phyloP scores from a whole-genome alignment of 768 basidiomycete species.

The Suillus bovinus region DNA sequence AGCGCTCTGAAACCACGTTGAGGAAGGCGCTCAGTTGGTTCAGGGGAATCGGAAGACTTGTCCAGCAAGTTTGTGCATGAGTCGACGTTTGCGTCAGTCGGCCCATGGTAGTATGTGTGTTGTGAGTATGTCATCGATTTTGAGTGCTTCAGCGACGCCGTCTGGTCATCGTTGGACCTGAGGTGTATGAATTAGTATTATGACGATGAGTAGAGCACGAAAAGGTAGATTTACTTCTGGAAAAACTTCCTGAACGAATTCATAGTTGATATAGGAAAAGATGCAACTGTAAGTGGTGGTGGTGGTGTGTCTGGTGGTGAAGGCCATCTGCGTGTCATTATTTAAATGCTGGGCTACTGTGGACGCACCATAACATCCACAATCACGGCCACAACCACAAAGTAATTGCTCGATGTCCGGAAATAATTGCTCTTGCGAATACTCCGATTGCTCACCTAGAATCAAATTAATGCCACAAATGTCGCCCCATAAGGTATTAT shows the following conservation, averaged over 20 bases:
- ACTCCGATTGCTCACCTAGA: neutral
- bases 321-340: neutral
- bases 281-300: neutral
- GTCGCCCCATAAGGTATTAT: neutral
- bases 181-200: neutral
- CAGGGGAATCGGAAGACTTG: conserved; percentile 11
- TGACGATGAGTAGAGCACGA: neutral
- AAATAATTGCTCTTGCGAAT: neutral
- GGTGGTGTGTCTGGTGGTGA: neutral
- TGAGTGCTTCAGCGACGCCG: conserved; percentile 11
- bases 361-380: neutral
- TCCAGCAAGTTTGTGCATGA: conserved; percentile 9
- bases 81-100: neutral
- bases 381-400: neutral
- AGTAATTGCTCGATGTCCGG: neutral
- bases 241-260: neutral
- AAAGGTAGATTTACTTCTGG: conserved; percentile 10
- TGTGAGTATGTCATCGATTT: conserved; percentile 15
- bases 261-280: neutral
- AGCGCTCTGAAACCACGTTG: conserved; percentile 6
- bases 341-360: neutral
- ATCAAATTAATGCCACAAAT: neutral
- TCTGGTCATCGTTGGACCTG: conserved; percentile 10
- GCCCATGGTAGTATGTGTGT: neutral
- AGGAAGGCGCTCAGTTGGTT: conserved; percentile 10